A percentile compares a stretch with the other conserved stretches of the same genome.
These are phyloP conservation scores for Aotearoamyces nothofagi DNA, from an alignment of 2,329 filamentous ascomycete genomes.

Conservation along the genomic window DNA sequence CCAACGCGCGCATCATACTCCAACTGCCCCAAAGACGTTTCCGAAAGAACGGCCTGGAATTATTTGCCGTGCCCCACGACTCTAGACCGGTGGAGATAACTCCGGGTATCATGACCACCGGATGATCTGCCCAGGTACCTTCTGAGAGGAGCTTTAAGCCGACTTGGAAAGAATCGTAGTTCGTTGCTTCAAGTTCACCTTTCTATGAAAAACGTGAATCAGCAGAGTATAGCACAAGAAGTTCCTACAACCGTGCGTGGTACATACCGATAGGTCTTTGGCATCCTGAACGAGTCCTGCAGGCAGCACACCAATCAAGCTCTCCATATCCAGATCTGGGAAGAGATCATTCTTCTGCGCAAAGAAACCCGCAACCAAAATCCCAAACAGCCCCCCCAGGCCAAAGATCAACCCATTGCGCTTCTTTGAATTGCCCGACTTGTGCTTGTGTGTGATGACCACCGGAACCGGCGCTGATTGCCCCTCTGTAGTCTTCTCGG, in stretches of 20 bases:
- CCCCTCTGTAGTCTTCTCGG: constrained; percentile 24
- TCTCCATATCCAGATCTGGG: constrained; percentile 66
- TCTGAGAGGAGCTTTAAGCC: constrained; percentile 70
- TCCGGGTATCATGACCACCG: constrained; percentile 92
- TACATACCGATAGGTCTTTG: constrained; percentile 62
- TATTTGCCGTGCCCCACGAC: constrained; percentile 84
- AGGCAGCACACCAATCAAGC: constrained; percentile 73
- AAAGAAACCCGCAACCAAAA: constrained; percentile 81
- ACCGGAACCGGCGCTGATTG: constrained; percentile 34
- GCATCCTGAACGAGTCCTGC: constrained; percentile 76
- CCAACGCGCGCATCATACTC: constrained; percentile 95
- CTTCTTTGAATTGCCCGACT: constrained; percentile 35
- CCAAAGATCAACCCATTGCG: constrained; percentile 72
- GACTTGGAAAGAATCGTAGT: constrained; percentile 88
- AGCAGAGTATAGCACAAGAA: no score
- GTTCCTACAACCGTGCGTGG: constrained; percentile 6
- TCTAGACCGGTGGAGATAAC: constrained; percentile 96
- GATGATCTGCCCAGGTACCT: constrained; percentile 68
- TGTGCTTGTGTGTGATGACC: constrained; percentile 16
- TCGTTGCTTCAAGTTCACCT: constrained; percentile 74
- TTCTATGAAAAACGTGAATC: constrained; percentile 42
- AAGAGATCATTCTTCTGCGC: constrained; percentile 74
- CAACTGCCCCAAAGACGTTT: constrained; percentile 95
- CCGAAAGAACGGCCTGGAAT: constrained; percentile 79
- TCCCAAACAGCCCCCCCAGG: constrained; percentile 77